Evolutionary conservation across 805 yeast genomes (phyloP), one percentile per base, ranked within the genome.

Genomic region (Sugiyamaella chiloensis): DNA sequence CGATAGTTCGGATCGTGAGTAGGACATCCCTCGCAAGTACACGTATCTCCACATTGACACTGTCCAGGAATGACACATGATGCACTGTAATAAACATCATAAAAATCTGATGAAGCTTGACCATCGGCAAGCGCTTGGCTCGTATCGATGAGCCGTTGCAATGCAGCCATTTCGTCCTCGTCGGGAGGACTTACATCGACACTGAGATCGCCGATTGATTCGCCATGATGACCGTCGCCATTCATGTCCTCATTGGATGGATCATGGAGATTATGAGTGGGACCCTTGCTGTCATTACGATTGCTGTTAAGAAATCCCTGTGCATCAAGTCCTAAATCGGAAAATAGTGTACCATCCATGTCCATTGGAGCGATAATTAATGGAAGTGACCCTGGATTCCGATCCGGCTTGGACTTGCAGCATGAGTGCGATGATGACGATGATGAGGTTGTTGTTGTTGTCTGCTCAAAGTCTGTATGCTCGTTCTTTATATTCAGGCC

Each of bases 1-100:
- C 34, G 34, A 17, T 34, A 27, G 27, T 14, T 29, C 6, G 54
- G 52, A 42, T 59, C 60, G 47, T 60, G 64, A 1, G 54, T 54
- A 2, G 61, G 52, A 42, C 71, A 67, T 30, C 66, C 68, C 7
- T 58, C 60, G 45, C 71, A 67, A 23, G 53, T 48, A 43, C 71
- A 67, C 19, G 46, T 52, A 8, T 63, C 68, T 2, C 69, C 71
- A 44, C 71, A 67, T 16, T 62, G 57, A 43, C 71, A 67, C 44
- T 63, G 62, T 16, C 71, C 70, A 0, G 70, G 70, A 31, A 67
- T 54, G 5, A 63, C 65, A 42, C 71, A 67, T 14, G 61, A 55
- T 14, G 70, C 61, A 0, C 69, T 62, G 47, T 53, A 65, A 34
- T 60, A 57, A 26, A 66, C 45, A 44, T 57, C 61, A 40, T 50